These are phyloP conservation scores for Cladosporium sp. DNA, from an alignment of 2,329 filamentous ascomycete genomes.

Conservation along the genomic window DNA sequence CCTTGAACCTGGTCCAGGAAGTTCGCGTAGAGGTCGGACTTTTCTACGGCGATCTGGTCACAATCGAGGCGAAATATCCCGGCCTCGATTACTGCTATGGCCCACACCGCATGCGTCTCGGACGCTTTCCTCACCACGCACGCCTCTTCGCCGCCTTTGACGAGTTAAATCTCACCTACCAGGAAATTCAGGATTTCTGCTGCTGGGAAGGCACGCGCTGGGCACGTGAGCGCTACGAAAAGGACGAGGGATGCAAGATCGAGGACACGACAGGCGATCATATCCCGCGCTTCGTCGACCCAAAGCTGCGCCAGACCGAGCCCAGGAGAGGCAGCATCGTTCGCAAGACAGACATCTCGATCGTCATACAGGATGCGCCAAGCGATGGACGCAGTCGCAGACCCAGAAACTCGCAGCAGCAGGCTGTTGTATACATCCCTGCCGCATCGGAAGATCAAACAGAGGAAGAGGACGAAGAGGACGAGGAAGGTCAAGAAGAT, in stretches of 20 bases:
- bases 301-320: slow-evolving; percentile 19
- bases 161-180: slow-evolving; percentile 60
- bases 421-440: slow-evolving; percentile 5
- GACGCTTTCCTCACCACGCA: slow-evolving; percentile 71
- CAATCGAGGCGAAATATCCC: slow-evolving; percentile 75
- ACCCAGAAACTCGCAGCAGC: slow-evolving; percentile 12
- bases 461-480: slow-evolving; percentile 17
- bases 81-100: slow-evolving; percentile 72
- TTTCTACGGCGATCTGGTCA: slow-evolving; percentile 76
- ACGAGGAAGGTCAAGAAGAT: slow-evolving; percentile 21
- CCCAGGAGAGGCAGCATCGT: slow-evolving; percentile 27
- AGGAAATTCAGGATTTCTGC: slow-evolving; percentile 67
- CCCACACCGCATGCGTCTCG: slow-evolving; percentile 72
- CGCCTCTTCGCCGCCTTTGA: slow-evolving; percentile 75
- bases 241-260: slow-evolving; percentile 67
- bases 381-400: slow-evolving; percentile 18
- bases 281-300: slow-evolving; percentile 57
- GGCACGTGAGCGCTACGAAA: slow-evolving; percentile 76
- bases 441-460: slow-evolving; percentile 14
- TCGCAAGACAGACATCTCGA: slow-evolving; percentile 30
- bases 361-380: slow-evolving; percentile 26
- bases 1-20: slow-evolving; percentile 68
- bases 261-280: slow-evolving; percentile 67
- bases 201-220: slow-evolving; percentile 81
- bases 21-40: slow-evolving; percentile 73